These are phyloP conservation scores for Magnolia sinica DNA, from an alignment of 164 flowering plant species.

Conservation along the genomic window DNA sequence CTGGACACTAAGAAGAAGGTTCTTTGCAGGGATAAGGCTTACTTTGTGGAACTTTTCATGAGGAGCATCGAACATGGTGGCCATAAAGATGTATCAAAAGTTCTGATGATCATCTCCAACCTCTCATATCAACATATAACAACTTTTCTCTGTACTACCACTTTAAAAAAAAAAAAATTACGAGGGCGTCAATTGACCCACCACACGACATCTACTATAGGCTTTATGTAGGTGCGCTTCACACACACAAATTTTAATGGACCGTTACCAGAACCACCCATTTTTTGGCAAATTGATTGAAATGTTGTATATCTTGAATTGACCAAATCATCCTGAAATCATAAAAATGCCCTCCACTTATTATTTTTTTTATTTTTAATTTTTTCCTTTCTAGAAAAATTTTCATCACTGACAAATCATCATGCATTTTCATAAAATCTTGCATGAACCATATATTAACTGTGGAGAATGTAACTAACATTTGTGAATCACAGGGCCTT, in stretches of 20 bases:
- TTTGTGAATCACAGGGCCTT: too few species aligned
- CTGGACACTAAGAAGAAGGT: background rate
- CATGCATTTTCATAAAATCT: too few species aligned
- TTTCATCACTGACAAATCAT: too few species aligned
- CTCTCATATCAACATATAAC: background rate
- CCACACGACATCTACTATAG: too few species aligned
- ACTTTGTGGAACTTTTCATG: constrained; percentile 81
- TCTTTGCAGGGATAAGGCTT: constrained; percentile 73
- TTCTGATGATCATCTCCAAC: constrained; percentile 16
- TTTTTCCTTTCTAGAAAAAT: too few species aligned
- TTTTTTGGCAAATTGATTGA: background rate
- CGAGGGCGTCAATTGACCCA: too few species aligned
- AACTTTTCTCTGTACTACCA: background rate
- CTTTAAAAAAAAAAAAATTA: too few species aligned
- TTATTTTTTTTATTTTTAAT: too few species aligned
- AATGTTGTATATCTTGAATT: background rate
- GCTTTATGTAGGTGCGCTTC: too few species aligned
- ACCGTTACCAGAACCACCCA: background rate
- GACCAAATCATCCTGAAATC: background rate
- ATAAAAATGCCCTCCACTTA: too few species aligned
- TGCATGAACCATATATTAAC: too few species aligned
- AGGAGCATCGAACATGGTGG: constrained; percentile 80
- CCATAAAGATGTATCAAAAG: constrained; percentile 97
- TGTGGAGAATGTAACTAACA: too few species aligned
- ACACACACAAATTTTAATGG: background rate